Evolutionary conservation across 1,284 basidiomycete species (phyloP), one percentile per base, ranked within the genome.

Genomic region (Neonothopanus nambi): DNA sequence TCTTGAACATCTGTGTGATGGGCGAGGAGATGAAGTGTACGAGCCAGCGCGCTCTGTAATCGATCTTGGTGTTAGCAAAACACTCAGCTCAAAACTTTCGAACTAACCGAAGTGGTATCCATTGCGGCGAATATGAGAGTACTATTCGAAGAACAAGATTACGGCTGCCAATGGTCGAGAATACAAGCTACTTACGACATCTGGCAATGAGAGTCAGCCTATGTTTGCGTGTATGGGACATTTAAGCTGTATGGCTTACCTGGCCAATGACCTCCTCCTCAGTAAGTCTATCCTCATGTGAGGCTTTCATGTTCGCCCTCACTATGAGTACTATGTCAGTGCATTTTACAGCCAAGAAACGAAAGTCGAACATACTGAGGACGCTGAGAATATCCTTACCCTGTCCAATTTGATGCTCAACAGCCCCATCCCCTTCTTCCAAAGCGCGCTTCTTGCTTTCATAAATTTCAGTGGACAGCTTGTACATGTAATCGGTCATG

Each of bases 381-480:
- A 75, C 69, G 52, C 75, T 79, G 48, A 80, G 69, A 36, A 80
- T 70, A 61, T 80, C 77, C 46, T 75, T 77, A 13, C 72, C 74
- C 28, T 60, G 61, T 1, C 68, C 71, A 20, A 72, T 57, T 44
- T 74, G 70, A 8, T 62, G 54, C 8, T 56, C 46, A 0, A 72
- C 54, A 13, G 59, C 65, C 12, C 70, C 66, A 30, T 75, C 69
- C 0, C 72, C 73, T 48, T 64, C 58, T 21, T 58, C 60, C 5
- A 78, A 54, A 1, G 71, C 71, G 17, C 52, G 60, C 60, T 67
- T 72, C 64, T 77, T 81, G 28, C 61, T 62, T 24, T 70, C 59
- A 13, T 71, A 69, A 3, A 81, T 74, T 20, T 69, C 62, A 0
- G 59, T 44, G 1, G 76, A 70, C 0, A 69, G 71, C 2, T 61